Conservation (phyloP, 2,329 filamentous ascomycete genomes). For the Aspergillus cejpii region DNA sequence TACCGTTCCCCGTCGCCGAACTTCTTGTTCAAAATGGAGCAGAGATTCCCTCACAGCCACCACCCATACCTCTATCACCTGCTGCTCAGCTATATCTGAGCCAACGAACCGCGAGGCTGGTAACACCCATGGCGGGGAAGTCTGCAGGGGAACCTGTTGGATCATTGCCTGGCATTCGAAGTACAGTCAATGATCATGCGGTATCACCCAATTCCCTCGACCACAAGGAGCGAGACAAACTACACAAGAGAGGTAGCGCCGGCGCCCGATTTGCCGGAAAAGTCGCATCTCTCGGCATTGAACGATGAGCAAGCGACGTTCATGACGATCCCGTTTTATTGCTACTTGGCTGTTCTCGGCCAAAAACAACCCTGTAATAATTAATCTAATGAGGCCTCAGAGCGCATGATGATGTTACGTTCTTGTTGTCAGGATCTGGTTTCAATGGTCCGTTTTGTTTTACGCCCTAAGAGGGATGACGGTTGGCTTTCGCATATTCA, state of each 20-base stretch:
- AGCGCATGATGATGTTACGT: constrained; percentile 11
- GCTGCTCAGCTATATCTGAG: constrained; percentile 80
- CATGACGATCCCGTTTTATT: constrained; percentile 7
- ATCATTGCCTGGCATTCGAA: constrained; percentile 52
- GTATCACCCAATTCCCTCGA: constrained; percentile 27
- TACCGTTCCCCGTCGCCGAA: constrained; percentile 83
- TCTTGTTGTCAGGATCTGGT: not conserved
- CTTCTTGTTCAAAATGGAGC: constrained; percentile 89
- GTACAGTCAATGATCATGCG: constrained; percentile 23
- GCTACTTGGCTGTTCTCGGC: constrained; percentile 4
- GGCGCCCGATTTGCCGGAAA: constrained; percentile 59
- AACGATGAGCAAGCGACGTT: constrained; percentile 28
- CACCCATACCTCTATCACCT: constrained; percentile 75
- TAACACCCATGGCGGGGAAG: constrained; percentile 37
- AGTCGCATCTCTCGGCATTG: constrained; percentile 40
- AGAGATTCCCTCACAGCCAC: constrained; percentile 67
- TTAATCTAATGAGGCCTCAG: constrained; percentile 18
- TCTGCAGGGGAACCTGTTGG: constrained; percentile 51
- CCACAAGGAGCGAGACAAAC: constrained; percentile 56
- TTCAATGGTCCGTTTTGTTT: constrained; percentile 6
- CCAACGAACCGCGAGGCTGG: constrained; percentile 54
- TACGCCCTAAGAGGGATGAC: not conserved
- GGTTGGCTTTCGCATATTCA: constrained; percentile 1
- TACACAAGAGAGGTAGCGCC: constrained; percentile 74
- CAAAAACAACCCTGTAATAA: constrained; percentile 5